These are phyloP conservation scores for Cadophora malorum DNA, from an alignment of 2,329 filamentous ascomycete genomes.

Conservation along the genomic window DNA sequence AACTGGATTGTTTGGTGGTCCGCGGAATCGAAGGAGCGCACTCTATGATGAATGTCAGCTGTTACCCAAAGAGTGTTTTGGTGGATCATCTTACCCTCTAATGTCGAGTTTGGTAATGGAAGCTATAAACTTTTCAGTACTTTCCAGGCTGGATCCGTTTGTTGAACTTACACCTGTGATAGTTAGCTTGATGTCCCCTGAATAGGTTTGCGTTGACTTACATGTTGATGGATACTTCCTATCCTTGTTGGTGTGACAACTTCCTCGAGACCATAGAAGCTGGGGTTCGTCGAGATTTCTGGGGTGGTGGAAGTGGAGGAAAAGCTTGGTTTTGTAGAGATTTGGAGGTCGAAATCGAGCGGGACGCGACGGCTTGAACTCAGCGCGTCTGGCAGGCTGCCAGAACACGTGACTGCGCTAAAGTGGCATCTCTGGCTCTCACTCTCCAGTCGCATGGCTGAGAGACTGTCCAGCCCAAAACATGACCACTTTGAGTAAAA, in stretches of 20 bases:
- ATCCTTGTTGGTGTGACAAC: background rate
- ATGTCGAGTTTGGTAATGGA: constrained; percentile 91
- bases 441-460: background rate
- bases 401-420: constrained; percentile 1
- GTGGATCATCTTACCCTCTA: constrained; percentile 59
- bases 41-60: constrained; percentile 48
- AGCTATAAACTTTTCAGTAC: constrained; percentile 58
- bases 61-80: background rate
- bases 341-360: background rate
- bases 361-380: constrained; percentile 3
- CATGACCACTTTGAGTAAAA: background rate
- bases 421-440: background rate
- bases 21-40: constrained; percentile 84
- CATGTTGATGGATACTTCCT: constrained; percentile 19
- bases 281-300: background rate
- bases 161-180: constrained; percentile 33
- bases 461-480: background rate
- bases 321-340: background rate
- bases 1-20: constrained; percentile 83
- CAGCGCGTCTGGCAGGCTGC: constrained; percentile 5
- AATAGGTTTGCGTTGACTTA: constrained; percentile 4
- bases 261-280: constrained; percentile 9
- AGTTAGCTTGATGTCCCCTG: constrained; percentile 8
- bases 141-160: background rate
- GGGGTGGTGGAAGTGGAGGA: background rate